phyloP scores from a whole-genome alignment of 768 basidiomycete genomes.

The Obba rivulosa region DNA sequence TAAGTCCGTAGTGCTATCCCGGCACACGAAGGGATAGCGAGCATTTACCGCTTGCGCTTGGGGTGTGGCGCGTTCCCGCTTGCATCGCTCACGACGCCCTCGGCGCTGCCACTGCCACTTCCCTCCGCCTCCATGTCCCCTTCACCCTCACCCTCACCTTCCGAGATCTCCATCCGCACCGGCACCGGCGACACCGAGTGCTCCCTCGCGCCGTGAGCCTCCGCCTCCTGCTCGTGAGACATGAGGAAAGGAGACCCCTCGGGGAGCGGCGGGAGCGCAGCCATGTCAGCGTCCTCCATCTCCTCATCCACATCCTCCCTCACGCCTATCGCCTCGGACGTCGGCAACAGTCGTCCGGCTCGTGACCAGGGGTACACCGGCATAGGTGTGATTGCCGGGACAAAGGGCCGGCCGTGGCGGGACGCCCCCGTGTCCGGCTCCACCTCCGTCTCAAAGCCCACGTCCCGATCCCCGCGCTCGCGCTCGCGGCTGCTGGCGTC shows the following conservation, averaged over 20 bases:
- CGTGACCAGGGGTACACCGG: neutral
- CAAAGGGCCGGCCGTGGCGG: constrained; percentile 11
- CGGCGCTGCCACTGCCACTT: constrained; percentile 13
- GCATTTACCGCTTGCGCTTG: constrained; percentile 26
- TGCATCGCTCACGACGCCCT: constrained; percentile 11
- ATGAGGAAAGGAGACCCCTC: constrained; percentile 18
- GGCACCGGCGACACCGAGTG: constrained; percentile 16
- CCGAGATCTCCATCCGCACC: constrained; percentile 5
- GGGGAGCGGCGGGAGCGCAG: constrained; percentile 19
- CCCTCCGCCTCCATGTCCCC: constrained; percentile 14
- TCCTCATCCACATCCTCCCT: constrained; percentile 20
- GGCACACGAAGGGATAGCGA: no score
- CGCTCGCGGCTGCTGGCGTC: constrained; percentile 15
- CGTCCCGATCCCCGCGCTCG: constrained; percentile 12
- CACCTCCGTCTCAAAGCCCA: constrained; percentile 28
- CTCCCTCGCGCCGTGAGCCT: constrained; percentile 11
- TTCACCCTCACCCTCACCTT: constrained; percentile 17
- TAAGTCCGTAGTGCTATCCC: no score
- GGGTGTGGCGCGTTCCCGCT: constrained; percentile 15
- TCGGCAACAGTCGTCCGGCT: neutral
- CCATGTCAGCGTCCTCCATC: constrained; percentile 17
- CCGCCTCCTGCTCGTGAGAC: constrained; percentile 6
- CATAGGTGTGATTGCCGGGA: no score
- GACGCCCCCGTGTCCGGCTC: constrained; percentile 20
- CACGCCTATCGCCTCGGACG: neutral